Conservation (phyloP, 2,329 filamentous ascomycete genomes). For the Fusarium illudens region DNA sequence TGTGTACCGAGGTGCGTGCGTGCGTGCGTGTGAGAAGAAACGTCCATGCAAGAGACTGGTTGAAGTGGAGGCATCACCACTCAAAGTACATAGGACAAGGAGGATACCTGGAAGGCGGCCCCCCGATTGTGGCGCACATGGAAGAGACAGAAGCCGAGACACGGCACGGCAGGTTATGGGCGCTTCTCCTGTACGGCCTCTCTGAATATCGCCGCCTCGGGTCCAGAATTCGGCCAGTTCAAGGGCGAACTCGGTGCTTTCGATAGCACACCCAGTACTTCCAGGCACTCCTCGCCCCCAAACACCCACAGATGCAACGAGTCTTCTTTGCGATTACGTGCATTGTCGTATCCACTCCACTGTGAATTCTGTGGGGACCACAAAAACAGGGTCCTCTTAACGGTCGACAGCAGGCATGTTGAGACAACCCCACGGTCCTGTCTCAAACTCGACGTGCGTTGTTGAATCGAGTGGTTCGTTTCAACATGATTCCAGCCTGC, state of each 20-base stretch:
- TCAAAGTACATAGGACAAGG: constrained; percentile 4
- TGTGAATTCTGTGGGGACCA: constrained; percentile 12
- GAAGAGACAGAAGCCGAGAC: constrained; percentile 21
- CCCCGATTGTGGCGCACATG: constrained; percentile 20
- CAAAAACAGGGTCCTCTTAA: constrained; percentile 23
- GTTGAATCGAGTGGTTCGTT: constrained; percentile 17
- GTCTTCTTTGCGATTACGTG: constrained; percentile 12
- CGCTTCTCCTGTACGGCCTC: neutral
- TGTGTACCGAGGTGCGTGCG: constrained; percentile 5
- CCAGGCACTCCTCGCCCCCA: neutral
- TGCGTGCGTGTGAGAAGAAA: constrained; percentile 1
- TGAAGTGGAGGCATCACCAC: neutral
- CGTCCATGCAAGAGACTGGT: neutral
- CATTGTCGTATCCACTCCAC: constrained; percentile 25
- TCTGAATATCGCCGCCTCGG: neutral
- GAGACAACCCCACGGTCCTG: constrained; percentile 16
- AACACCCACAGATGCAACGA: neutral
- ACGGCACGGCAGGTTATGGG: constrained; percentile 8
- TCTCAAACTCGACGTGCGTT: constrained; percentile 11
- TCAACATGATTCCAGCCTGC: neutral
- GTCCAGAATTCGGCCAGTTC: neutral
- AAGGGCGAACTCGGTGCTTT: neutral
- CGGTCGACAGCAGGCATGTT: constrained; percentile 16
- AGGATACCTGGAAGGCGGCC: constrained; percentile 4
- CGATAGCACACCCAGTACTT: neutral